Conservation (phyloP, 208 protist species). For the Angomonas deanei region DNA sequence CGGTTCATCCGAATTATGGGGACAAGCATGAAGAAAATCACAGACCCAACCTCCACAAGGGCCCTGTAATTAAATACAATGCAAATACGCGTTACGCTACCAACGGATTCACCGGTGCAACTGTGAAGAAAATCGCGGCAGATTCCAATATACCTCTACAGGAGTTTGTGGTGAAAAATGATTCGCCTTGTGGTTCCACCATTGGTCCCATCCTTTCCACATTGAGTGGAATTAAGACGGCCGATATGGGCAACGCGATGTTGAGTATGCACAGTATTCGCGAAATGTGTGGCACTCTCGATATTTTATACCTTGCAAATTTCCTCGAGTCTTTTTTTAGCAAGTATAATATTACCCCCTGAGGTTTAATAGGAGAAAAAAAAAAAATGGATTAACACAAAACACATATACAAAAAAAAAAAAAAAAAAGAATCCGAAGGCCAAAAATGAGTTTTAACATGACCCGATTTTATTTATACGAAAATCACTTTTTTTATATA, state of each 20-base stretch:
- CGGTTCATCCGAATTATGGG: slow-evolving; percentile 95
- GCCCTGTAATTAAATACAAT: slow-evolving; percentile 96
- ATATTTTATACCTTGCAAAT: slow-evolving; percentile 80
- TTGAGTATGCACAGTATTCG: slow-evolving; percentile 96
- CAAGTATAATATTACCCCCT: slow-evolving; percentile 50
- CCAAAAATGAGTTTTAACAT: no score
- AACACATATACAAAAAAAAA: slow-evolving; percentile 3
- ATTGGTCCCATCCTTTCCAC: slow-evolving; percentile 96
- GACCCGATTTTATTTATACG: not conserved
- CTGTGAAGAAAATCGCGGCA: slow-evolving; percentile 82
- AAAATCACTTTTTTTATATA: not conserved
- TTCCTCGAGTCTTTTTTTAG: slow-evolving; percentile 87
- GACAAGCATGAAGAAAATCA: slow-evolving; percentile 93
- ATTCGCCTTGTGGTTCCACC: slow-evolving; percentile 95
- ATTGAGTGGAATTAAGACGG: slow-evolving; percentile 90
- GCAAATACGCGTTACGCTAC: slow-evolving; percentile 96
- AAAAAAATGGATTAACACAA: slow-evolving; percentile 7
- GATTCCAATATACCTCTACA: slow-evolving; percentile 65
- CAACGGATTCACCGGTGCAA: slow-evolving; percentile 72
- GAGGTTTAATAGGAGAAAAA: not conserved
- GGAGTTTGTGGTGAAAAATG: slow-evolving; percentile 95
- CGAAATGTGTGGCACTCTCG: slow-evolving; percentile 92
- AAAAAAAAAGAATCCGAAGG: no score
- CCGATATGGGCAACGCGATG: slow-evolving; percentile 96
- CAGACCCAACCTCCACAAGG: slow-evolving; percentile 85